Evolutionary conservation across 2,329 filamentous ascomycete genomes (phyloP).

Genomic region (Verticillium klebahnii): DNA sequence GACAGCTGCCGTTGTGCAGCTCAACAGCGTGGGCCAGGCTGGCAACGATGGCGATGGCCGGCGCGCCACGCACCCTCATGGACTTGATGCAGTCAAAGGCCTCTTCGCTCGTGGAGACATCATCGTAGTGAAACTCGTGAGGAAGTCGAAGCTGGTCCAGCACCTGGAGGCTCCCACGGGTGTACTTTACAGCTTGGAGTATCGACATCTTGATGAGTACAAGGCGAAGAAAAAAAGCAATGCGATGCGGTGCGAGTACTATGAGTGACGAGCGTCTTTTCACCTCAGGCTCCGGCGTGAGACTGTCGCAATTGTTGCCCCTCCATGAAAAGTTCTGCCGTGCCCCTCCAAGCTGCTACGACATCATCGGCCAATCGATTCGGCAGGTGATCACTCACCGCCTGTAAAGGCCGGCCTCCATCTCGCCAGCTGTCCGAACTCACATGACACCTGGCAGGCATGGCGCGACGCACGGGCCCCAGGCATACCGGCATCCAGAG

Average conservation of each 20-base stretch:
- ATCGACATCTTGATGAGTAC: constrained; percentile 37
- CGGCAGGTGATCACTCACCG: constrained; percentile 2
- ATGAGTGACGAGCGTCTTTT: not conserved
- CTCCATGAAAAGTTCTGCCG: constrained; percentile 17
- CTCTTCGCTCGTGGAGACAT: constrained; percentile 64
- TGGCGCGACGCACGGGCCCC: too few species aligned
- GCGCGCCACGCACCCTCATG: constrained; percentile 76
- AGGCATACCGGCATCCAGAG: too few species aligned
- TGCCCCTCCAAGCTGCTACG: constrained; percentile 11
- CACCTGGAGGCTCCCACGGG: constrained; percentile 66
- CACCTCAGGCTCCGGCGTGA: not conserved
- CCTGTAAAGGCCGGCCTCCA: not conserved
- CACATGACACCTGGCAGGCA: too few species aligned
- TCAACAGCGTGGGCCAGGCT: constrained; percentile 85
- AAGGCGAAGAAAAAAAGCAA: not conserved
- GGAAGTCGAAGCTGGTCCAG: constrained; percentile 81
- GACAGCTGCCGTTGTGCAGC: constrained; percentile 52
- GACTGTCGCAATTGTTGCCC: constrained; percentile 7
- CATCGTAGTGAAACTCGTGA: constrained; percentile 74
- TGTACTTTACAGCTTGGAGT: constrained; percentile 75
- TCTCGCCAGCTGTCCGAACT: too few species aligned
- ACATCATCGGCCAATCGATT: constrained; percentile 5
- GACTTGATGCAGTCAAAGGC: constrained; percentile 79
- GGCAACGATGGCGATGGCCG: constrained; percentile 97
- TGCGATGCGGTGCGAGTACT: not conserved